Conservation (phyloP, 768 basidiomycete genomes). For the Russula ochroleuca region DNA sequence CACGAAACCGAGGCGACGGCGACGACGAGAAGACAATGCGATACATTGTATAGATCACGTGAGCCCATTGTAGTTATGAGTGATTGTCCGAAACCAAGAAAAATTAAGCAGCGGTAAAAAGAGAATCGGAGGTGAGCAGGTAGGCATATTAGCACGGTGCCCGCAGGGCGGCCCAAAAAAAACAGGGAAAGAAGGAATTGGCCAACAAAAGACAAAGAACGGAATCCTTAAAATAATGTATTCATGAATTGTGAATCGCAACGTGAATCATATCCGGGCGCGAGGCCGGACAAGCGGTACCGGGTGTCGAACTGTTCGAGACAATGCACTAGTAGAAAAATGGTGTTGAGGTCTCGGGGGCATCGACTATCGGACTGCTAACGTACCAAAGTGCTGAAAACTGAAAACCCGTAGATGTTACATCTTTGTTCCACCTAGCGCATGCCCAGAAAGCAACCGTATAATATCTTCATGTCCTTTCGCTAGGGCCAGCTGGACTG, state of each 20-base stretch:
- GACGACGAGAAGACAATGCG: background rate
- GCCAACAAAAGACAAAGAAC: background rate
- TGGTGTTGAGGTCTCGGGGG: background rate
- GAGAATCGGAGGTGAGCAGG: background rate
- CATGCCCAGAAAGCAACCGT: background rate
- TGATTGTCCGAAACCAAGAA: background rate
- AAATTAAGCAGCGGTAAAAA: background rate
- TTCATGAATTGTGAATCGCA: background rate
- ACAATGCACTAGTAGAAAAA: background rate
- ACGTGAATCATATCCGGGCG: too few relatives aligned
- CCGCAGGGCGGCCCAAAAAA: background rate
- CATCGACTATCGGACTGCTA: background rate
- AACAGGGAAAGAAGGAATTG: background rate
- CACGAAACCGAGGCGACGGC: too few relatives aligned
- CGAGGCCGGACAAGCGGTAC: background rate
- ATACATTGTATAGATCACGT: background rate
- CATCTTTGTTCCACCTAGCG: background rate
- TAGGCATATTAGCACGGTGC: background rate
- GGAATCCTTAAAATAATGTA: background rate
- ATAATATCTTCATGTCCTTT: background rate
- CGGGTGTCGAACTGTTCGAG: background rate
- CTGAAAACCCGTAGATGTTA: background rate
- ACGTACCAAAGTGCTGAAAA: background rate
- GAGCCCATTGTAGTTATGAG: background rate
- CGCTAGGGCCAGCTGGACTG: background rate